Evolutionary conservation across 2,329 filamentous ascomycete genomes (phyloP).

Genomic region (Claviceps fusiformis): DNA sequence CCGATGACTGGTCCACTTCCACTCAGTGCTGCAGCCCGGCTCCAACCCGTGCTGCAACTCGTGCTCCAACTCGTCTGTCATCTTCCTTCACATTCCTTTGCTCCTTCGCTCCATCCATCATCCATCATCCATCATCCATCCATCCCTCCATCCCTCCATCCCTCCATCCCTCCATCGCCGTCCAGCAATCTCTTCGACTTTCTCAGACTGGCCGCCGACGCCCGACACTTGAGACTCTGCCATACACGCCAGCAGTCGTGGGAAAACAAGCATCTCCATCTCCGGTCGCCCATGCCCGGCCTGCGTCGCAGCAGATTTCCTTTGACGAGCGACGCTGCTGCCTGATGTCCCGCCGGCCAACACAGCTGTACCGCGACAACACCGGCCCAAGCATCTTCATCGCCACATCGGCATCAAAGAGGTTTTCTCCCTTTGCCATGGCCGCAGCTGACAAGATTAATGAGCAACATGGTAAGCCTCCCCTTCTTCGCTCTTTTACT

Average conservation of each 20-base stretch:
- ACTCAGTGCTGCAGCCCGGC: background rate
- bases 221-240: background rate
- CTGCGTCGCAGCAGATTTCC: background rate
- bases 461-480: constrained; percentile 4
- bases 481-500: background rate
- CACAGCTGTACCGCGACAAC: background rate
- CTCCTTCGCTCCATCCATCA: background rate
- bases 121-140: too few species aligned
- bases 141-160: too few species aligned
- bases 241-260: background rate
- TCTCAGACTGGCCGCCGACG: too few species aligned
- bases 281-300: background rate
- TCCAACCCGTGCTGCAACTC: too few species aligned
- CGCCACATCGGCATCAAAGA: background rate
- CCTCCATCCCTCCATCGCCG: too few species aligned
- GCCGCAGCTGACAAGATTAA: constrained; percentile 4
- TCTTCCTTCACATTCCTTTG: constrained; percentile 1
- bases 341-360: background rate
- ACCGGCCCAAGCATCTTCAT: background rate
- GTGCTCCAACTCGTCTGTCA: background rate
- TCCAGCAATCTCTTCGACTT: background rate
- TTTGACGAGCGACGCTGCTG: background rate
- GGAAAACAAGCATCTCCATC: background rate
- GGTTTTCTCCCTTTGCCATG: constrained; percentile 2
- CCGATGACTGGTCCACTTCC: background rate